phyloP scores from a whole-genome alignment of 768 basidiomycete genomes.

The Amanita jacksonii region DNA sequence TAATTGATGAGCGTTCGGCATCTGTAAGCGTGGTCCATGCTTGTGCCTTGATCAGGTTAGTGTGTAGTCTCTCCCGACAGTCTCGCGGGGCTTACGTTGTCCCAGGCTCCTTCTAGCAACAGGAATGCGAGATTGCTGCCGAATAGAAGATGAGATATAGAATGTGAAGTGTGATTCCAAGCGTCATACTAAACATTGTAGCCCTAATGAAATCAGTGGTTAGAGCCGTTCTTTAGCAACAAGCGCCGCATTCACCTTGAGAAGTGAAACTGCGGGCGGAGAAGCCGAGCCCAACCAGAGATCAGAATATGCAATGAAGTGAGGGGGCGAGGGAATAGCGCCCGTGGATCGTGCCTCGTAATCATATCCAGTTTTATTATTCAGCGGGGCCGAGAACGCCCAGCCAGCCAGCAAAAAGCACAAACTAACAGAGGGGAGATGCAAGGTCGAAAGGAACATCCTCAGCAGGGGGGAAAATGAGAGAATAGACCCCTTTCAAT shows the following conservation, averaged over 20 bases:
- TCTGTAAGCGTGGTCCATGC: not conserved
- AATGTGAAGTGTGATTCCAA: not conserved
- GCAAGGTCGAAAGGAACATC: too few species aligned
- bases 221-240: not conserved
- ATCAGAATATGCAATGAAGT: conserved; percentile 3
- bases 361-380: too few species aligned
- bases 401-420: too few species aligned
- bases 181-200: not conserved
- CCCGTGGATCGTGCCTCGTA: too few species aligned
- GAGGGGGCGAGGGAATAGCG: not conserved
- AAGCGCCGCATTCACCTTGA: not conserved
- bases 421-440: too few species aligned
- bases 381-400: too few species aligned
- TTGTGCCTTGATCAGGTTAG: not conserved
- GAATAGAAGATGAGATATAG: not conserved
- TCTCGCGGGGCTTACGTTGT: not conserved
- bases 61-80: too few species aligned
- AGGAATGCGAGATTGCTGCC: conserved; percentile 2
- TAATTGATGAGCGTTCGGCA: conserved; percentile 9
- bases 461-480: too few species aligned
- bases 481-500: too few species aligned
- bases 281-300: not conserved
- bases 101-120: conserved; percentile 5
- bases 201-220: not conserved
- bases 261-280: not conserved